Conservation (phyloP, 371 early-diverging fungal species). For the Sporodiniella umbellata region DNA sequence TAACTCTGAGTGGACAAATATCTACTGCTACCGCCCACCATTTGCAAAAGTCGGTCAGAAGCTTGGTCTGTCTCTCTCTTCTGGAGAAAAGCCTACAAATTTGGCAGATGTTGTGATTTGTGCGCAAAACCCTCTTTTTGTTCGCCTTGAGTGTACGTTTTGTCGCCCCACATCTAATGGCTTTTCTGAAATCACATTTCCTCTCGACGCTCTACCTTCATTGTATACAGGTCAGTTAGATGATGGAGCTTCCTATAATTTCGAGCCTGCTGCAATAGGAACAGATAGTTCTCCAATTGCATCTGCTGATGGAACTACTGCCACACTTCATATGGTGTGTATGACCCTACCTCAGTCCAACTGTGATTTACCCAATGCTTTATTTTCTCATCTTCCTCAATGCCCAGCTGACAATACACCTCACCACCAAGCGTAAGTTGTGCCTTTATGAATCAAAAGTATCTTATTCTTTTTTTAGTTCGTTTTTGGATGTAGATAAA, state of each 20-base stretch:
- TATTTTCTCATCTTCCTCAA: constrained; percentile 25
- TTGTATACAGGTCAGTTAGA: constrained; percentile 44
- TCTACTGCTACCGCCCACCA: constrained; percentile 67
- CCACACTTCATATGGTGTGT: constrained; percentile 63
- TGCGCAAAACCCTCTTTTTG: constrained; percentile 60
- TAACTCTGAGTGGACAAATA: constrained; percentile 42
- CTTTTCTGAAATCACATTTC: constrained; percentile 42
- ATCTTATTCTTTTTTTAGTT: constrained; percentile 5
- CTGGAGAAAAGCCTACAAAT: constrained; percentile 42
- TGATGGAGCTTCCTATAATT: constrained; percentile 41
- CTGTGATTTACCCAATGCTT: constrained; percentile 31
- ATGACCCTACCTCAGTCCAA: constrained; percentile 57
- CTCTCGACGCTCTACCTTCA: constrained; percentile 55
- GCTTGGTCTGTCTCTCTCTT: constrained; percentile 26
- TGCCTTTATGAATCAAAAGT: neutral
- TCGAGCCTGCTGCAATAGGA: constrained; percentile 64
- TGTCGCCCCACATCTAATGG: constrained; percentile 44
- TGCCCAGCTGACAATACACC: constrained; percentile 25
- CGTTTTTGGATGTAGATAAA: constrained; percentile 29
- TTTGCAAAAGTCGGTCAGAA: constrained; percentile 46
- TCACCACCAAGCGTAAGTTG: constrained; percentile 32
- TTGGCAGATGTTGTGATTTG: constrained; percentile 54
- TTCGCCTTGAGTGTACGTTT: constrained; percentile 68
- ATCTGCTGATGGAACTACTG: constrained; percentile 69
- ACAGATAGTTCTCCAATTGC: constrained; percentile 62